These are phyloP conservation scores for Boeremia exigua DNA, from an alignment of 2,329 filamentous ascomycete genomes.

Conservation along the genomic window DNA sequence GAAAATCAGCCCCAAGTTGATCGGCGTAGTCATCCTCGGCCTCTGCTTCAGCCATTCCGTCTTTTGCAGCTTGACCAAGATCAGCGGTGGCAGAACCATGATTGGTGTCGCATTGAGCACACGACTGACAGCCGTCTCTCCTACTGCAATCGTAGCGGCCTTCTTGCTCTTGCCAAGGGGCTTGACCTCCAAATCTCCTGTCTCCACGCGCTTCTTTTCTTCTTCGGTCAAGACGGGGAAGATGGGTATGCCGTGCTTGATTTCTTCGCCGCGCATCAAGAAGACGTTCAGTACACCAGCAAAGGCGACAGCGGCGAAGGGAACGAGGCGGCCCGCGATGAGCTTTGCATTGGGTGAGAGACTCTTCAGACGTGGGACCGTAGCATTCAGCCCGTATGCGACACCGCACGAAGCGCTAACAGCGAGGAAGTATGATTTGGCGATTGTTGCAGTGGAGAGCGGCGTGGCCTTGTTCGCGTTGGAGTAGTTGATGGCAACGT, in stretches of 20 bases:
- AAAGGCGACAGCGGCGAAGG: slow-evolving; percentile 92
- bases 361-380: slow-evolving; percentile 82
- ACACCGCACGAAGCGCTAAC: slow-evolving; percentile 94
- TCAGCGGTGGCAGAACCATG: slow-evolving; percentile 91
- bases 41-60: slow-evolving; percentile 80
- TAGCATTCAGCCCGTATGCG: slow-evolving; percentile 85
- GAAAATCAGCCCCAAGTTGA: slow-evolving; percentile 88
- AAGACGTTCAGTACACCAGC: slow-evolving; percentile 95
- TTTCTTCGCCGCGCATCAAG: slow-evolving; percentile 97
- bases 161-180: slow-evolving; percentile 86
- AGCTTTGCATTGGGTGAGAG: slow-evolving; percentile 77
- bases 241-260: slow-evolving; percentile 88
- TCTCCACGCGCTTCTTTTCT: slow-evolving; percentile 70
- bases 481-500: slow-evolving; percentile 96
- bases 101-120: slow-evolving; percentile 95
- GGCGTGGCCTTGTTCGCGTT: slow-evolving; percentile 98
- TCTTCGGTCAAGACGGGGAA: slow-evolving; percentile 78
- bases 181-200: slow-evolving; percentile 63
- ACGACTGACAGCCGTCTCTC: slow-evolving; percentile 88
- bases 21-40: slow-evolving; percentile 76
- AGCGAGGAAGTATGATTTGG: slow-evolving; percentile 88
- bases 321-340: slow-evolving; percentile 84
- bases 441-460: slow-evolving; percentile 77
- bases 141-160: slow-evolving; percentile 87
- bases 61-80: slow-evolving; percentile 84